Evolutionary conservation across 768 basidiomycete genomes (phyloP).

Genomic region (Suillus plorans): DNA sequence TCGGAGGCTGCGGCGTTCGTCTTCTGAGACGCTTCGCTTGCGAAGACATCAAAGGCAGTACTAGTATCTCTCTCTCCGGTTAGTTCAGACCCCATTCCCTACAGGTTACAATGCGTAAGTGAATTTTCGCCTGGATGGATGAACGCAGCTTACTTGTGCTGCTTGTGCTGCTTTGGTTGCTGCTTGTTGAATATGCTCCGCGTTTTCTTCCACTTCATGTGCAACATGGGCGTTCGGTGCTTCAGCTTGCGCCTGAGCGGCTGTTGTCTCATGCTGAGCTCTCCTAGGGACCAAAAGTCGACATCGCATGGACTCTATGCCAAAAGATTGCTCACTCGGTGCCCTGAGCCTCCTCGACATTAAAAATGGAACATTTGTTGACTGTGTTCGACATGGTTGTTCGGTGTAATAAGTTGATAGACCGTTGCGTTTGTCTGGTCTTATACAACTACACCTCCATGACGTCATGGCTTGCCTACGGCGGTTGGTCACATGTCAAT

Average conservation of each 20-base stretch:
- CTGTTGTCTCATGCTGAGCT: slow-evolving; percentile 51
- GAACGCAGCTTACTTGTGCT: slow-evolving; percentile 46
- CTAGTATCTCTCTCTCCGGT: slow-evolving; percentile 32
- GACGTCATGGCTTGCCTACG: neutral
- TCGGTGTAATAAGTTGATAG: neutral
- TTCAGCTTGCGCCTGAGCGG: slow-evolving; percentile 48
- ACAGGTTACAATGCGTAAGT: slow-evolving; percentile 1
- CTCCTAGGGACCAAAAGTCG: slow-evolving; percentile 19
- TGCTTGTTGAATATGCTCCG: slow-evolving; percentile 41
- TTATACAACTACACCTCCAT: neutral
- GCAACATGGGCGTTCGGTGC: slow-evolving; percentile 43
- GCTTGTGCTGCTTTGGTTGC: slow-evolving; percentile 52
- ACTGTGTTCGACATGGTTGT: slow-evolving; percentile 11
- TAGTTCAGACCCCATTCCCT: slow-evolving; percentile 33
- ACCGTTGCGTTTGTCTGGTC: neutral
- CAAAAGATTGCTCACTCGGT: slow-evolving; percentile 30
- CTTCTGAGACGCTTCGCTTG: slow-evolving; percentile 35
- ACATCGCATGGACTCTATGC: neutral
- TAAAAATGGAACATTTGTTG: slow-evolving; percentile 28
- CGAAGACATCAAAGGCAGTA: slow-evolving; percentile 37
- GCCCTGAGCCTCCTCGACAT: slow-evolving; percentile 35
- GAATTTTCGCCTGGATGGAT: neutral
- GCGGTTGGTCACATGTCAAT: neutral
- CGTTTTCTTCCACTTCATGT: slow-evolving; percentile 47
- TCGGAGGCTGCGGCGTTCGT: slow-evolving; percentile 56